These are phyloP conservation scores for Dothistroma septosporum DNA, from an alignment of 2,329 filamentous ascomycete species.

Conservation along the genomic window DNA sequence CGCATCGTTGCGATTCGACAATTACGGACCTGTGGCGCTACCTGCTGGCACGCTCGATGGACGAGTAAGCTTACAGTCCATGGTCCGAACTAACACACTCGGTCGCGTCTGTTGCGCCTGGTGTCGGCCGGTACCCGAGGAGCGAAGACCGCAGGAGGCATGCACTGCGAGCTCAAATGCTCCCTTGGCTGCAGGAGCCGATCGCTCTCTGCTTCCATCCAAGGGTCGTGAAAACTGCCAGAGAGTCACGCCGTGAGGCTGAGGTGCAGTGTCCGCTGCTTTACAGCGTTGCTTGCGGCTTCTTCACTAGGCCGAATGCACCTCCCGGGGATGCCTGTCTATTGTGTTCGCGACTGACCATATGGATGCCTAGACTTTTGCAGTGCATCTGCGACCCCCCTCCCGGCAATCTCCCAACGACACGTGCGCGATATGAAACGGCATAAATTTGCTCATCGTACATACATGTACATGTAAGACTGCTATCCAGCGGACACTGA, in stretches of 20 bases:
- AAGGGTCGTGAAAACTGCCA: background rate
- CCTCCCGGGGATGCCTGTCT: background rate
- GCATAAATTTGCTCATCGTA: background rate
- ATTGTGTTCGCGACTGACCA: background rate
- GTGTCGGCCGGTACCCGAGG: background rate
- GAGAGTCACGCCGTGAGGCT: background rate
- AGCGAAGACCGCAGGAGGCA: background rate
- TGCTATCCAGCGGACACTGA: background rate
- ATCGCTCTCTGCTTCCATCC: background rate
- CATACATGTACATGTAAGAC: too few species aligned
- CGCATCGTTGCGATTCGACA: background rate
- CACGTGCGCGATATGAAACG: background rate
- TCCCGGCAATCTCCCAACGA: background rate
- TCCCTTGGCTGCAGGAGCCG: constrained; percentile 1
- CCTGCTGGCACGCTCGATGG: background rate
- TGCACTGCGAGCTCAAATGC: constrained; percentile 1
- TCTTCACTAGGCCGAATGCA: background rate
- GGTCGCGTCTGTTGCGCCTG: background rate
- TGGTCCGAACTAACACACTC: background rate
- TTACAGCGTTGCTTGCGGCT: background rate
- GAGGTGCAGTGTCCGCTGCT: background rate
- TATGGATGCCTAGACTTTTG: background rate
- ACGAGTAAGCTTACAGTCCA: background rate
- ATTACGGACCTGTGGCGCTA: background rate
- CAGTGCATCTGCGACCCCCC: background rate